Conservation (phyloP, 495 filamentous ascomycete species). For the Parachaetomium inaequale region DNA sequence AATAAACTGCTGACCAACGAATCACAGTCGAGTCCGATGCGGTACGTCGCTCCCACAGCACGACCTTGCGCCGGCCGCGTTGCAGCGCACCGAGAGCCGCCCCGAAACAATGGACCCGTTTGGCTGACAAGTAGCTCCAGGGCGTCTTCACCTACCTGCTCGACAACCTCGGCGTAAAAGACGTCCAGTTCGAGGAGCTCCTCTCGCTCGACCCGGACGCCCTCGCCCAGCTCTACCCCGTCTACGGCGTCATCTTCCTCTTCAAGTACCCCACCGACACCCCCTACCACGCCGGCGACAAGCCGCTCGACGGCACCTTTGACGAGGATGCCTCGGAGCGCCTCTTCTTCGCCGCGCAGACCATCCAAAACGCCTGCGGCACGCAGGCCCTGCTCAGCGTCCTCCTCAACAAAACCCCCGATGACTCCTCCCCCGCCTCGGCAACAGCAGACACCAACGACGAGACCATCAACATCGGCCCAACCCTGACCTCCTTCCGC, state of each 20-base stretch:
- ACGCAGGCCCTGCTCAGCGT: constrained; percentile 94
- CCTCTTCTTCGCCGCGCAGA: constrained; percentile 94
- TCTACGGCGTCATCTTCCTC: constrained; percentile 98
- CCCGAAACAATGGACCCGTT: constrained; percentile 5
- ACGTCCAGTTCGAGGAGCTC: constrained; percentile 96
- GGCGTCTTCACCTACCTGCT: constrained; percentile 96
- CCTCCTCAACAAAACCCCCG: constrained; percentile 73
- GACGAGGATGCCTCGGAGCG: constrained; percentile 67
- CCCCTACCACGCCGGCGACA: constrained; percentile 54
- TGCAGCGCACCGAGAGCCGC: background rate
- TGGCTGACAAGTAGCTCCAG: constrained; percentile 44
- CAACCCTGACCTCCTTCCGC: constrained; percentile 69
- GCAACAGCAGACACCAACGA: background rate
- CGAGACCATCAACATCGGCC: constrained; percentile 50
- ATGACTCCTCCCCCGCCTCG: background rate
- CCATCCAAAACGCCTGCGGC: constrained; percentile 98
- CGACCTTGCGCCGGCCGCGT: background rate
- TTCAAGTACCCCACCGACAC: constrained; percentile 92
- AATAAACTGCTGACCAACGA: constrained; percentile 37
- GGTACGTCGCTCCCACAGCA: constrained; percentile 48
- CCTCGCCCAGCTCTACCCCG: constrained; percentile 71
- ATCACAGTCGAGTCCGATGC: constrained; percentile 87
- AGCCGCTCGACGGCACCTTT: constrained; percentile 72
- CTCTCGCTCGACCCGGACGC: constrained; percentile 79
- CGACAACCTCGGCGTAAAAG: constrained; percentile 84